phyloP scores from a whole-genome alignment of 441 rosid species.

The Adansonia madagascariensis region DNA sequence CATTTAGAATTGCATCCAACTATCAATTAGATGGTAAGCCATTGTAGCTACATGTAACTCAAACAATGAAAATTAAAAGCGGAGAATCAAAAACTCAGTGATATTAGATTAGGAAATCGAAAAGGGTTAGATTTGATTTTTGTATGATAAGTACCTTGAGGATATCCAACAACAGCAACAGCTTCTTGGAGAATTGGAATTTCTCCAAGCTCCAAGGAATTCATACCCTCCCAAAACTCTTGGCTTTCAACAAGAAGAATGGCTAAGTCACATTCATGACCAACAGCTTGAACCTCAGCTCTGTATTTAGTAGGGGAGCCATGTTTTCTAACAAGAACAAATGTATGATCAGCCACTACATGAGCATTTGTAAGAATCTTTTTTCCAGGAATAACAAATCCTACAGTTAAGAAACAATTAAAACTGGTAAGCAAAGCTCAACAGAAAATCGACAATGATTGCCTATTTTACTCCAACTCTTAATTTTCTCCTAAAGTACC shows the following conservation, averaged over 20 bases:
- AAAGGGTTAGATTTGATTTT: not conserved
- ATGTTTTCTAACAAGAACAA: conserved; percentile 83
- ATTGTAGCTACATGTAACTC: conserved; percentile 11
- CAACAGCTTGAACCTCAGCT: conserved; percentile 72
- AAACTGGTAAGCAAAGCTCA: conserved; percentile 14
- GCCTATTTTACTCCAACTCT: not conserved
- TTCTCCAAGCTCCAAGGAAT: conserved; percentile 74
- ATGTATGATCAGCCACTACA: conserved; percentile 82
- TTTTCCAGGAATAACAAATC: conserved; percentile 64
- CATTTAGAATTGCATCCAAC: not conserved
- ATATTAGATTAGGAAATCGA: not conserved
- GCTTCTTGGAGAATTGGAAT: conserved; percentile 75
- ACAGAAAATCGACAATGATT: conserved; percentile 3
- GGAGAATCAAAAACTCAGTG: not conserved
- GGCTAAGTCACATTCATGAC: conserved; percentile 89
- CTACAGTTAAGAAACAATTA: conserved; percentile 32
- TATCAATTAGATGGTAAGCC: not conserved
- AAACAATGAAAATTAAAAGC: not conserved
- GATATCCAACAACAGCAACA: conserved; percentile 80
- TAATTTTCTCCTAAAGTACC: too few relatives aligned
- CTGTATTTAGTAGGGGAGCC: conserved; percentile 73
- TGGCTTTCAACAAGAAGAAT: conserved; percentile 61
- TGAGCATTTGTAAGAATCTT: conserved; percentile 86
- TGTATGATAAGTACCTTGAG: conserved; percentile 47
- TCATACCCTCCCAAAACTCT: conserved; percentile 71